Conservation (phyloP, 2,329 filamentous ascomycete genomes). For the Apiospora saccharicola region DNA sequence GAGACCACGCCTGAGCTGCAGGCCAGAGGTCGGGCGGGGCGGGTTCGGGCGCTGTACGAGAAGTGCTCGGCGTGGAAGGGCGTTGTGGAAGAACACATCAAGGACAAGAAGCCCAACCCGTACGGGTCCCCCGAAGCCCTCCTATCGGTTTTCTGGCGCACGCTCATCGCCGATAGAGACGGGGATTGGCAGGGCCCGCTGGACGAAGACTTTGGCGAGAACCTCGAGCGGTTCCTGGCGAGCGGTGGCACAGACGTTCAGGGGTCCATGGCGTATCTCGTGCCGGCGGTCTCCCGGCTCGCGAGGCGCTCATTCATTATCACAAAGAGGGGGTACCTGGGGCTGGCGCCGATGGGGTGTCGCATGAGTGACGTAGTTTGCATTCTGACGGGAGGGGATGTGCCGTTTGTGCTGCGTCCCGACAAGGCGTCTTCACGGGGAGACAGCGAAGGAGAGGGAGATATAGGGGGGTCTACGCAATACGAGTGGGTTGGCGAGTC, state of each 20-base stretch:
- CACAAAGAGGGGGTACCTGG: neutral
- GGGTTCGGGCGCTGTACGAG: neutral
- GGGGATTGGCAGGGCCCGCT: neutral
- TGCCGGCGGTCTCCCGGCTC: neutral
- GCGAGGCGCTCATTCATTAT: neutral
- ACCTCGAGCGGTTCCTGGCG: neutral
- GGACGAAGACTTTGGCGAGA: neutral
- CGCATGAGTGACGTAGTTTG: neutral
- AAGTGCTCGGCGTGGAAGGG: neutral
- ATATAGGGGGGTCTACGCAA: neutral
- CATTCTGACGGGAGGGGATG: neutral
- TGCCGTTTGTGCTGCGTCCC: slow-evolving; percentile 15
- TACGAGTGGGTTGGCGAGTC: slow-evolving; percentile 11
- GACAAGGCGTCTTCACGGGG: neutral
- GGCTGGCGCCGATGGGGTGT: neutral
- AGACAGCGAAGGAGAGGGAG: neutral
- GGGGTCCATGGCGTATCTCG: neutral
- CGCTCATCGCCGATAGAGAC: slow-evolving; percentile 2
- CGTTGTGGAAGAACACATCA: neutral
- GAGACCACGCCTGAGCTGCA: neutral
- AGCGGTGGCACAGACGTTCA: neutral
- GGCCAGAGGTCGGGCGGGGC: neutral
- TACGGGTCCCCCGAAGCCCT: slow-evolving; percentile 9
- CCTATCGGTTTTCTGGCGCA: slow-evolving; percentile 10
- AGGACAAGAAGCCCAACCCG: neutral